phyloP scores from a whole-genome alignment of 495 filamentous ascomycete species.

The Penicillium malachiteum region DNA sequence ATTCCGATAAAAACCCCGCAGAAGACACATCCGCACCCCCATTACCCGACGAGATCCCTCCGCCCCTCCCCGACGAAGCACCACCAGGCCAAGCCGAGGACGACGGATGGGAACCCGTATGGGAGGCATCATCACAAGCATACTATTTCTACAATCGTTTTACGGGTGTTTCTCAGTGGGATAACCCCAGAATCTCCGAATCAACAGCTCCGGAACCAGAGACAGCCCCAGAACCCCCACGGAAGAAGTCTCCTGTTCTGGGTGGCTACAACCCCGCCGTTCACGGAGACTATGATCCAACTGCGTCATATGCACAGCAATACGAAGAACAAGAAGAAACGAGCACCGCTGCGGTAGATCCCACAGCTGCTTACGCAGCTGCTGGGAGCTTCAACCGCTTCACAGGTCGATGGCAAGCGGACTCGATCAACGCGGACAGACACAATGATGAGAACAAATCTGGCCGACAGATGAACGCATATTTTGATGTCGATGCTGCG shows the following conservation, averaged over 20 bases:
- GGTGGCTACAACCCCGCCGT: slow-evolving; percentile 94
- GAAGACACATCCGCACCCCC: slow-evolving; percentile 41
- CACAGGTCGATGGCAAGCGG: slow-evolving; percentile 80
- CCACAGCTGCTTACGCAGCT: slow-evolving; percentile 55
- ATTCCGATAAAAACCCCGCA: slow-evolving; percentile 13
- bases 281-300: slow-evolving; percentile 93
- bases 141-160: slow-evolving; percentile 93
- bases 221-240: slow-evolving; percentile 15
- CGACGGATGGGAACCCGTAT: slow-evolving; percentile 87
- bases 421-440: slow-evolving; percentile 61
- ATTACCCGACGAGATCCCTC: slow-evolving; percentile 50
- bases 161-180: slow-evolving; percentile 75
- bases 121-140: slow-evolving; percentile 67
- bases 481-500: slow-evolving; percentile 96
- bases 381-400: slow-evolving; percentile 86
- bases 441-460: slow-evolving; percentile 90
- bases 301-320: slow-evolving; percentile 79
- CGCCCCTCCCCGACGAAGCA: slow-evolving; percentile 53
- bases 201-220: slow-evolving; percentile 24
- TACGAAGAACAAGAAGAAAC: slow-evolving; percentile 37
- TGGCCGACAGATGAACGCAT: slow-evolving; percentile 86
- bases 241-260: slow-evolving; percentile 31
- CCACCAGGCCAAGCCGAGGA: slow-evolving; percentile 55
- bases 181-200: slow-evolving; percentile 78
- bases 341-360: slow-evolving; percentile 27